These are phyloP conservation scores for Stereocaulon alpinum DNA, from an alignment of 495 filamentous ascomycete species.

Conservation along the genomic window DNA sequence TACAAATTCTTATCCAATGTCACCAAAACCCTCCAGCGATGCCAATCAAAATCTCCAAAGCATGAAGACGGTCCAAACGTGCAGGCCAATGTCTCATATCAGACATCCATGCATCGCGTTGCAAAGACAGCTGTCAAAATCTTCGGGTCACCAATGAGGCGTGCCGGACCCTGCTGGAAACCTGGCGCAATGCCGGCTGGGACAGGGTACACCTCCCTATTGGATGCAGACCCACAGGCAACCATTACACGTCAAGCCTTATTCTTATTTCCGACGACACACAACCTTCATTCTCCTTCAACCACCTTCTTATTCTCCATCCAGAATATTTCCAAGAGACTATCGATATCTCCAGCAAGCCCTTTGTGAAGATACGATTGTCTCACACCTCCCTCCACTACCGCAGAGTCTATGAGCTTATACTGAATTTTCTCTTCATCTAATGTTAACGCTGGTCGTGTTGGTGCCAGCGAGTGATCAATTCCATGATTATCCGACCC, in stretches of 20 bases:
- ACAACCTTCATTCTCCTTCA: too few species aligned
- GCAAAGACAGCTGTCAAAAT: too few species aligned
- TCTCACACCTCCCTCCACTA: slow-evolving; percentile 15
- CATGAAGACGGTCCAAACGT: neutral
- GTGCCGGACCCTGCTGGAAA: too few species aligned
- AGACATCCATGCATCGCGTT: too few species aligned
- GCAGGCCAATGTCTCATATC: neutral
- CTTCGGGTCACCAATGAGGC: too few species aligned
- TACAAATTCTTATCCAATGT: neutral
- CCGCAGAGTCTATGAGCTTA: slow-evolving; percentile 11
- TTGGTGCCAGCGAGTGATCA: slow-evolving; percentile 20
- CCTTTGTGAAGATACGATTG: slow-evolving; percentile 18
- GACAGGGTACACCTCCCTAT: too few species aligned
- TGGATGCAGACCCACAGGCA: too few species aligned
- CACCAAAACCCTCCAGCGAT: neutral
- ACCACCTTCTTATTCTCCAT: slow-evolving; percentile 9
- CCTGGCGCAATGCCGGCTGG: too few species aligned
- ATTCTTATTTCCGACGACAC: too few species aligned
- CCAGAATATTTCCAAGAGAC: slow-evolving; percentile 21
- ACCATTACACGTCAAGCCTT: too few species aligned
- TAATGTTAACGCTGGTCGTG: slow-evolving; percentile 12
- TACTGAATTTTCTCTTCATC: slow-evolving; percentile 21
- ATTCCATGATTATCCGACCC: slow-evolving; percentile 16
- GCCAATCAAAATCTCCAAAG: neutral
- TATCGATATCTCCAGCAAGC: slow-evolving; percentile 14